Evolutionary conservation across 1,139 yeast genomes (phyloP), one percentile per base, ranked within the genome.

Genomic region (Pichia sp.): DNA sequence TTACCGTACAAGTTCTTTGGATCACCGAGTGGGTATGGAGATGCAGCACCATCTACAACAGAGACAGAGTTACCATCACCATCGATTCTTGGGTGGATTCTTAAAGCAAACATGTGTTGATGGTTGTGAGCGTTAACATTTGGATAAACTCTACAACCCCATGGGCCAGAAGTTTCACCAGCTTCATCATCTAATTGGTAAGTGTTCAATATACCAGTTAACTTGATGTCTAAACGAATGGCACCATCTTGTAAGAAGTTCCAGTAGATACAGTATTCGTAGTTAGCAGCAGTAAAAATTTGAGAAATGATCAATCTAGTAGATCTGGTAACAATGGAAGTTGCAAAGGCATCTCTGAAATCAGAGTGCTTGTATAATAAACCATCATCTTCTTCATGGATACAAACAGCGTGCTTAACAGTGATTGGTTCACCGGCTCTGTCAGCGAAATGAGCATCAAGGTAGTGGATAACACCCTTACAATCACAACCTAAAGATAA

Each of bases 361-460:
- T 85, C 93, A 45, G 91, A 83, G 68, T 85, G 94, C 72, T 85
- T 85, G 74, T 74, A 85, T 57, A 85, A 71, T 53, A 85, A 67
- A 32, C 94, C 93, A 58, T 83, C 89, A 61, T 85, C 94, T 67
- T 85, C 91, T 70, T 85, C 94, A 65, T 85, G 94, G 60, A 85
- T 84, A 68, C 94, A 85, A 53, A 85, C 76, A 17, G 93, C 93
- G 58, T 85, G 83, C 67, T 81, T 83, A 52, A 84, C 75, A 32
- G 89, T 81, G 55, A 81, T 69, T 46, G 90, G 81, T 30, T 77
- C 82, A 61, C 94, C 94, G 12, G 71, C 66, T 63, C 79, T 77
- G 65, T 79, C 81, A 40, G 83, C 75, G 62, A 83, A 82, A 66
- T 80, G 82, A 22, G 87, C 91, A 67, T 85, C 91, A 68, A 85